These are phyloP conservation scores for Ophiostoma novo-ulmi DNA, from an alignment of 2,329 filamentous ascomycete species.

Conservation along the genomic window DNA sequence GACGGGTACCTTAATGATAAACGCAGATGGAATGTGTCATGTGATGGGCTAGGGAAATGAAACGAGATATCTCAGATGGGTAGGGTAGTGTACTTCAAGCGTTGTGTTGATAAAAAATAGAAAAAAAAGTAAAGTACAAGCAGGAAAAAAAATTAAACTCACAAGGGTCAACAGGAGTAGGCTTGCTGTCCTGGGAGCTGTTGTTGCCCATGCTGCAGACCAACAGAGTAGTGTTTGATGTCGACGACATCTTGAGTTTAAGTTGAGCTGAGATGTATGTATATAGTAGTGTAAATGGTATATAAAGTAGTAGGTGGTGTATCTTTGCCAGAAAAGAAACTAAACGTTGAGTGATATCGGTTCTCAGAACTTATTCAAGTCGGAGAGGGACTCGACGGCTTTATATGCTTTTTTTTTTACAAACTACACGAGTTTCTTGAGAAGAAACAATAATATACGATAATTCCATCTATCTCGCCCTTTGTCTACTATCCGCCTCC, in stretches of 20 bases:
- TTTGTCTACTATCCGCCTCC: neutral
- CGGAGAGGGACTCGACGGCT: neutral
- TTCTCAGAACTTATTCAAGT: neutral
- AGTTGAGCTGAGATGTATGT: too few relatives aligned
- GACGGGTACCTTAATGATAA: constrained; percentile 11
- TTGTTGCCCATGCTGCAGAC: constrained; percentile 8
- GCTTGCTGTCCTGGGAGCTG: constrained; percentile 15
- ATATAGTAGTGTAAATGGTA: neutral
- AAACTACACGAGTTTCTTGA: neutral
- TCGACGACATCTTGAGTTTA: neutral
- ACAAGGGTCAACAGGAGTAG: constrained; percentile 21
- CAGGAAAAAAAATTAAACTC: neutral
- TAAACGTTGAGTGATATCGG: neutral
- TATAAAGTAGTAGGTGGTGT: neutral
- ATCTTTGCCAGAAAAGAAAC: neutral
- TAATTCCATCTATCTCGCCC: neutral
- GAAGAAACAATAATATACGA: too few relatives aligned
- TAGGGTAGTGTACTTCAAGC: too few relatives aligned
- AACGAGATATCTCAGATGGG: neutral
- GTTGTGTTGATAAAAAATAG: neutral
- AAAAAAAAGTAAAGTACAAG: neutral
- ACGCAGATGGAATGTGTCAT: constrained; percentile 16
- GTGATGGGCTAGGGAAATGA: constrained; percentile 11
- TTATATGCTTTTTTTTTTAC: constrained; percentile 8
- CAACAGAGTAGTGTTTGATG: neutral